Evolutionary conservation across 2,329 filamentous ascomycete genomes (phyloP).

Genomic region (Pseudogymnoascus sp.): DNA sequence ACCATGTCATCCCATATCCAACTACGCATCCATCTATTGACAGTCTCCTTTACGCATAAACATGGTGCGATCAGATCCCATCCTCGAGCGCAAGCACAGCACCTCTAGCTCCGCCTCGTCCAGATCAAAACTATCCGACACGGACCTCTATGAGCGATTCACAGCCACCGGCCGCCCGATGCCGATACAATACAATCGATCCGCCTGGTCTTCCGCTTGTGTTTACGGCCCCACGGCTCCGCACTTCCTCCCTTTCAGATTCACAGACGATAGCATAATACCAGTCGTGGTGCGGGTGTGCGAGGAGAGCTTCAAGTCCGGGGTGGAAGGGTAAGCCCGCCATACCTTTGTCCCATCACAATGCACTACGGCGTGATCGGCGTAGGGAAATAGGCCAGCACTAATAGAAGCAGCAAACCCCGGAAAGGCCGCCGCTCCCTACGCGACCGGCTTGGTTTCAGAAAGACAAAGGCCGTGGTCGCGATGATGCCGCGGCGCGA

Average conservation of each 20-base stretch:
- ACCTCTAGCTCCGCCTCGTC: neutral
- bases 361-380: neutral
- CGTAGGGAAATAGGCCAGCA: neutral
- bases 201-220: conserved; percentile 11
- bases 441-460: neutral
- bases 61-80: neutral
- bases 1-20: neutral
- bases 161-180: conserved; percentile 22
- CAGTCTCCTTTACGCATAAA: neutral
- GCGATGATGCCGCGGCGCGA: conserved; percentile 24
- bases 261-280: conserved; percentile 26
- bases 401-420: neutral
- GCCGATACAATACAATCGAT: conserved; percentile 15
- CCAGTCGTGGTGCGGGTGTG: conserved; percentile 21
- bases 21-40: neutral
- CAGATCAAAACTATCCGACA: neutral
- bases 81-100: neutral
- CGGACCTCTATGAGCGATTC: conserved; percentile 14
- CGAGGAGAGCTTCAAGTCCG: neutral
- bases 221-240: conserved; percentile 17
- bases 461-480: conserved; percentile 21
- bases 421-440: neutral
- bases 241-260: conserved; percentile 19
- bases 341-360: neutral
- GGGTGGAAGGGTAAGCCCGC: conserved; percentile 3